phyloP scores from a whole-genome alignment of 2,329 filamentous ascomycete species.

The Xylariaceae sp. region DNA sequence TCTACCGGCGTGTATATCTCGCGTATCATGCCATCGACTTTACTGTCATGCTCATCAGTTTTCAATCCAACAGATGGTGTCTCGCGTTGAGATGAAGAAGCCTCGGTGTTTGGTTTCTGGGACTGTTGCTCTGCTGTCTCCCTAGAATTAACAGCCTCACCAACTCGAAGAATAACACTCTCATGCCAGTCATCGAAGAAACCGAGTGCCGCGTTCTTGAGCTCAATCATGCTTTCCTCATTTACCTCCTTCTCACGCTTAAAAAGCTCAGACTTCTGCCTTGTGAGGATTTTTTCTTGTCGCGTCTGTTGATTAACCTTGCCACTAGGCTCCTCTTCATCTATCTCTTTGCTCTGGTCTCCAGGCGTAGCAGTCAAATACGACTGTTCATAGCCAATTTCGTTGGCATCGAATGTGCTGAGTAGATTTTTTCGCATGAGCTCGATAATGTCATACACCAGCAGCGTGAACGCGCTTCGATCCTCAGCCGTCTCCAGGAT shows the following conservation, averaged over 20 bases:
- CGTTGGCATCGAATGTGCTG: constrained; percentile 25
- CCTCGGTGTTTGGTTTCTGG: constrained; percentile 20
- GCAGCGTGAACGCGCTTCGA: constrained; percentile 27
- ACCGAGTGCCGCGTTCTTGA: constrained; percentile 28
- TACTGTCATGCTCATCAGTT: constrained; percentile 35
- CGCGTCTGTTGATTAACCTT: constrained; percentile 8
- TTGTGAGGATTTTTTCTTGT: constrained; percentile 18
- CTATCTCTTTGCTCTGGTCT: constrained; percentile 3
- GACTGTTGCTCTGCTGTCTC: constrained; percentile 22
- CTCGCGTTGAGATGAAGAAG: background rate
- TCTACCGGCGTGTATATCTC: constrained; percentile 58
- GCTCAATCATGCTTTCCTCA: constrained; percentile 25
- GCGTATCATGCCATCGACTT: constrained; percentile 46
- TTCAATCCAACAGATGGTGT: constrained; percentile 13
- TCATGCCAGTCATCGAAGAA: constrained; percentile 34
- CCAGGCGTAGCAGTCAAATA: background rate
- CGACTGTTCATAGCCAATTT: constrained; percentile 17
- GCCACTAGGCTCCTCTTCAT: background rate
- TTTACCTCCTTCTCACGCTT: constrained; percentile 28
- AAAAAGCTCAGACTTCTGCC: constrained; percentile 20
- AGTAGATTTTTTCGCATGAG: constrained; percentile 26
- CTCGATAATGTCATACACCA: constrained; percentile 29
- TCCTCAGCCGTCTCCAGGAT: constrained; percentile 27
- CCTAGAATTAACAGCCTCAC: constrained; percentile 29
- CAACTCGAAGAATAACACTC: constrained; percentile 29